Conservation (phyloP, 768 basidiomycete species). For the Candolleomyces efflorescens region DNA sequence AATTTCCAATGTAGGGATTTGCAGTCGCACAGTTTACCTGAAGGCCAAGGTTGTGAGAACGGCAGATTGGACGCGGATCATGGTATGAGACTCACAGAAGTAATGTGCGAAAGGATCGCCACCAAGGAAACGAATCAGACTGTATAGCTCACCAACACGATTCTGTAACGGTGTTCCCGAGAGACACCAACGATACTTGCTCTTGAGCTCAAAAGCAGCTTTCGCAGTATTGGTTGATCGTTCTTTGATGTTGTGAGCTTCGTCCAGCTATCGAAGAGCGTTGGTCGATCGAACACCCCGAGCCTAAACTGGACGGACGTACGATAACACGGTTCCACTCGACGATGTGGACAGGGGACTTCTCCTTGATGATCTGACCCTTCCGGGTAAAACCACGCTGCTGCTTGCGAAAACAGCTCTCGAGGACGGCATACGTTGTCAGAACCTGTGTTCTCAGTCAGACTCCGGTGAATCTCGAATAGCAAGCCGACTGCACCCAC, state of each 20-base stretch:
- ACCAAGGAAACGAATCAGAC: conserved; percentile 88
- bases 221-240: conserved; percentile 93
- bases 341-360: conserved; percentile 78
- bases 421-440: conserved; percentile 84
- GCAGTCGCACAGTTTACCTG: conserved; percentile 89
- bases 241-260: conserved; percentile 98
- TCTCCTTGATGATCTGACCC: conserved; percentile 79
- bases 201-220: conserved; percentile 86
- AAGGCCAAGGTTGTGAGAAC: conserved; percentile 1
- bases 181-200: conserved; percentile 88
- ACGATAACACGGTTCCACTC: conserved; percentile 82
- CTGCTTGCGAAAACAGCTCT: conserved; percentile 90
- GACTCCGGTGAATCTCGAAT: neutral
- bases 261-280: conserved; percentile 60
- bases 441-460: conserved; percentile 46
- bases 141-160: conserved; percentile 98
- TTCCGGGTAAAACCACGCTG: conserved; percentile 89
- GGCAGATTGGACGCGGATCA: neutral
- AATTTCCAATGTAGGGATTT: conserved; percentile 97
- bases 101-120: conserved; percentile 90
- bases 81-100: conserved; percentile 58
- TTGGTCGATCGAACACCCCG: too few relatives aligned
- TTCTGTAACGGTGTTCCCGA: conserved; percentile 97
- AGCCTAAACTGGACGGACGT: conserved; percentile 19
- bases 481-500: conserved; percentile 37